These are phyloP conservation scores for Paramarasmius palmivorus DNA, from an alignment of 1,284 basidiomycete genomes.

Conservation along the genomic window DNA sequence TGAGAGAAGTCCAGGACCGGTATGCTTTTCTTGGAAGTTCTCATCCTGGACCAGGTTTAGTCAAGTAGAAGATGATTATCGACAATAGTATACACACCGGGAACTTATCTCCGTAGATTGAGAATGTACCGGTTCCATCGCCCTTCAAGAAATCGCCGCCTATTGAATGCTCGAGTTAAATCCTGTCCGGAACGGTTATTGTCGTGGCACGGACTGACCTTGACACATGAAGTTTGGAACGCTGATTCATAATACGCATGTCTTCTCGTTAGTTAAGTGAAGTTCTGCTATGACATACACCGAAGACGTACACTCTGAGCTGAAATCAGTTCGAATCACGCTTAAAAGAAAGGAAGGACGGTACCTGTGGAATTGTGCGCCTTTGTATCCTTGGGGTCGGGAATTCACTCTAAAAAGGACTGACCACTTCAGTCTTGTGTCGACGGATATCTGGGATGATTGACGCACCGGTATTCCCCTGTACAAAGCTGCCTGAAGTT, in stretches of 20 bases:
- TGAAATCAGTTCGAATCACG: conserved; percentile 14
- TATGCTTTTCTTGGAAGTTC: conserved; percentile 92
- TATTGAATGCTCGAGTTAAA: conserved; percentile 25
- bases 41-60: conserved; percentile 67
- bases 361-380: conserved; percentile 89
- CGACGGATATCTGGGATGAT: conserved; percentile 9
- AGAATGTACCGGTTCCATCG: conserved; percentile 93
- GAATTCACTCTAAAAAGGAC: conserved; percentile 66
- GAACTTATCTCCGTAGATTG: conserved; percentile 94
- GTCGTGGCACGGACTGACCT: conserved; percentile 48
- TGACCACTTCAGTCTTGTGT: not conserved
- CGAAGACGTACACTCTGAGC: conserved; percentile 66
- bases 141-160: conserved; percentile 87
- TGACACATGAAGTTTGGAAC: conserved; percentile 87
- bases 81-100: conserved; percentile 50
- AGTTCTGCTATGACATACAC: conserved; percentile 5
- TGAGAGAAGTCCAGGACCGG: conserved; percentile 78
- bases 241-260: conserved; percentile 32
- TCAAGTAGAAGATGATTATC: not conserved
- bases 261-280: conserved; percentile 6
- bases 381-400: conserved; percentile 88
- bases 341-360: conserved; percentile 19
- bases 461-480: conserved; percentile 83
- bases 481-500: conserved; percentile 98
- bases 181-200: not conserved